Evolutionary conservation across 495 filamentous ascomycete genomes (phyloP), one percentile per base, ranked within the genome.

Genomic region (Aspergillus wentii): DNA sequence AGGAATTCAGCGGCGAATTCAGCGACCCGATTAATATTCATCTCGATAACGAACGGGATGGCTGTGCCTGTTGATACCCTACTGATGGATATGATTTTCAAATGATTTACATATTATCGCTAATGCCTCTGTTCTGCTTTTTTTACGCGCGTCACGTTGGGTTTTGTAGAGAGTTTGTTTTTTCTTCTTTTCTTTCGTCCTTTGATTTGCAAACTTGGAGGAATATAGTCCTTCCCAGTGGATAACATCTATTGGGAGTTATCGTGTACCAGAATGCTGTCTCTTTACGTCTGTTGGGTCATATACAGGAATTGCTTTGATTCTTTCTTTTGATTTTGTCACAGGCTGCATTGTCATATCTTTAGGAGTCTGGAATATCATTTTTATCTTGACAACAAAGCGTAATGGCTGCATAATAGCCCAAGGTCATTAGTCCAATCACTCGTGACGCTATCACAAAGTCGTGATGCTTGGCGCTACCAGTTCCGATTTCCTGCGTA

Each of bases 1-100:
- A 94, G 56, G 91, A 96, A 57, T 86, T 79, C 41, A 83, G 78
- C 61, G 87, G 88, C 31, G 92, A 97, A 59, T 96, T 94, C 67
- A 86, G 86, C 41, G 94, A 96, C 56, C 91, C 92, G 26, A 96
- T 97, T 68, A 91, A 95, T 62, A 95, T 97, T 58, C 85, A 94
- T 65, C 78, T 95, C 41, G 88, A 94, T 65, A 86, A 85, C 56
- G 88, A 94, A 38, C 78, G 82, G 41, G 85, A 92, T 55, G 88
- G 92, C 30, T 99, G 92, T 64, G 79, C 89, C 49, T 98, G 92
- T 69, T 98, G 54, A 70, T 61, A 59, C 42, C 52, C 51, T 32
- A 38, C 35, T 40, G 39, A 55, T 56, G 44, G 45, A 51, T 46
- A 46, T 61, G 52, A 51, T 40, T 48, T 48, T 34, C 25, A n/a